Evolutionary conservation across 2,329 filamentous ascomycete genomes (phyloP).

Genomic region (Aspergillus brunneoviolaceus): DNA sequence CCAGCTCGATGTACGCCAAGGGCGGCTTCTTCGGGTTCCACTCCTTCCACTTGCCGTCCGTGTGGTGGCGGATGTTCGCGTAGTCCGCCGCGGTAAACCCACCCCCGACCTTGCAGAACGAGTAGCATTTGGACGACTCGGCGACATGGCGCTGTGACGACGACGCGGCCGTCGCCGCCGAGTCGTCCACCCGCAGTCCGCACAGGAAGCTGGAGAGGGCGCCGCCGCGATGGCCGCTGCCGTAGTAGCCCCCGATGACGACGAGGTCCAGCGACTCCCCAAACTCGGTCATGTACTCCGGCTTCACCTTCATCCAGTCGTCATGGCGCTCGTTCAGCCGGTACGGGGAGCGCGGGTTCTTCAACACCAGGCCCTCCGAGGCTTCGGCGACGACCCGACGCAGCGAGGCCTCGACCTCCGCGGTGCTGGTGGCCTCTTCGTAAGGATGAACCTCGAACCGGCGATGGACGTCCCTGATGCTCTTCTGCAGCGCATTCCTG

Average conservation of each 20-base stretch:
- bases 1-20: constrained; percentile 74
- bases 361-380: constrained; percentile 87
- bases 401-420: constrained; percentile 75
- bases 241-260: constrained; percentile 89
- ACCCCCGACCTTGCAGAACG: constrained; percentile 98
- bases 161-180: constrained; percentile 60
- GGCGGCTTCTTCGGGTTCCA: constrained; percentile 81
- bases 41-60: constrained; percentile 85
- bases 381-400: constrained; percentile 81
- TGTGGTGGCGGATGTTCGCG: constrained; percentile 74
- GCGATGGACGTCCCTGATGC: constrained; percentile 68
- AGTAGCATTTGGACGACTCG: constrained; percentile 74
- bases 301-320: constrained; percentile 98
- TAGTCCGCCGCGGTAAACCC: constrained; percentile 86
- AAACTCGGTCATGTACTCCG: constrained; percentile 96
- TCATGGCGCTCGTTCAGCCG: constrained; percentile 85
- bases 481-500: constrained; percentile 68
- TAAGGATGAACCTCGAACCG: constrained; percentile 82
- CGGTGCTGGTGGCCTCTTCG: constrained; percentile 62
- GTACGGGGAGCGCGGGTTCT: constrained; percentile 87
- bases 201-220: constrained; percentile 85
- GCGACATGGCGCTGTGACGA: constrained; percentile 38
- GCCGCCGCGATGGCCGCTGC: constrained; percentile 80
- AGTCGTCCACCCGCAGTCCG: constrained; percentile 73
- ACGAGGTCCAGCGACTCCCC: constrained; percentile 90